A percentile compares a stretch with the other conserved stretches of the same genome.
Conservation (phyloP, 805 yeast genomes). For the Wickerhamomyces queroliae region DNA sequence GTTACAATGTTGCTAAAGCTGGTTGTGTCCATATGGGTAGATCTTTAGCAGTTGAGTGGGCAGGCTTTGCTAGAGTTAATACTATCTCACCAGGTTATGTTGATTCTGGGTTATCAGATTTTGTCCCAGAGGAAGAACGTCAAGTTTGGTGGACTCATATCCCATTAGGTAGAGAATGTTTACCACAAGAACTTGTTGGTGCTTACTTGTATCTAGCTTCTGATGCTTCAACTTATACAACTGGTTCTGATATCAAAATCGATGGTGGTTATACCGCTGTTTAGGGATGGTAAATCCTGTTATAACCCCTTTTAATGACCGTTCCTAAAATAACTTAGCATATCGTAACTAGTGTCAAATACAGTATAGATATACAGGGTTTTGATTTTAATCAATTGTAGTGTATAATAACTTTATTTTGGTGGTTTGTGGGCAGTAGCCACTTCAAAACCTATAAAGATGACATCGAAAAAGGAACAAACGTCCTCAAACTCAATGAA, state of each 20-base stretch:
- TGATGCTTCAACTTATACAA: constrained; percentile 73
- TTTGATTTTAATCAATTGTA: no score
- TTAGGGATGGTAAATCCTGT: constrained; percentile 1
- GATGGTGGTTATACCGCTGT: constrained; percentile 66
- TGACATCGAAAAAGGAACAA: no score
- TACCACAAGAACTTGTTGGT: constrained; percentile 70
- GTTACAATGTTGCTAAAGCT: constrained; percentile 80
- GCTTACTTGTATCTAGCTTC: constrained; percentile 77
- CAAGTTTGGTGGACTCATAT: constrained; percentile 43
- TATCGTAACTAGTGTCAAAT: no score
- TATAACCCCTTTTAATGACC: neutral
- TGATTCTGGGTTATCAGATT: constrained; percentile 57
- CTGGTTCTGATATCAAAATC: constrained; percentile 70
- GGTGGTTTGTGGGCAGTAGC: no score
- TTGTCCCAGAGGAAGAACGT: constrained; percentile 37
- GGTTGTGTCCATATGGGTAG: constrained; percentile 65
- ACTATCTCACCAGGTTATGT: constrained; percentile 85
- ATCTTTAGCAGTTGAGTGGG: constrained; percentile 83
- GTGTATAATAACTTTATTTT: no score
- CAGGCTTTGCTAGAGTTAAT: constrained; percentile 83
- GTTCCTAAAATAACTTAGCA: no score
- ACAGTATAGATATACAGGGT: no score
- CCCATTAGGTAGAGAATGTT: constrained; percentile 74
- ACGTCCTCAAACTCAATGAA: no score
- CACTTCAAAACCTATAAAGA: no score